Evolutionary conservation across 1,284 basidiomycete species (phyloP), one percentile per base, ranked within the genome.

Genomic region (Ceraceosorus guamensis): DNA sequence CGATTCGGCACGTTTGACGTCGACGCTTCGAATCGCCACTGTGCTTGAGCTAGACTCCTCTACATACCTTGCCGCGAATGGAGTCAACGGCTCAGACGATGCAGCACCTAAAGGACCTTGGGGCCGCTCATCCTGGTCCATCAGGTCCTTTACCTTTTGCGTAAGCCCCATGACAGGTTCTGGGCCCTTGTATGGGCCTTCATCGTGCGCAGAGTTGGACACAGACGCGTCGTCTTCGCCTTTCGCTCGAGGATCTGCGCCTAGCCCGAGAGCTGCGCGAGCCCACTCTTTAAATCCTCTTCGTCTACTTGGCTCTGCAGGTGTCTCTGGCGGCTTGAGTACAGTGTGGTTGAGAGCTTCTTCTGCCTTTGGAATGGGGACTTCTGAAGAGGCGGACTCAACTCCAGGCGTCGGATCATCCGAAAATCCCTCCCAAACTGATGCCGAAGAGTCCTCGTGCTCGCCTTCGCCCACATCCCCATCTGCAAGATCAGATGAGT

Each of bases 1-100:
- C 35, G 88, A 88, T 35, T 81, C 72, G 1, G 86, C 83, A 8
- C 93, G 83, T 32, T 79, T 79, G 39, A 97, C 82, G 0, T 78
- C 76, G n/a, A 91, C 81, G 45, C 81, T 78, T 62, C 82, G 84
- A 48, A 30, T 58, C 16, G 13, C 47, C 6, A 33, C 32, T 13
- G 7, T 32, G 10, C 11, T 56, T 18, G 44, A 13, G 1, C 50
- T 18, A 30, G 53, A 53, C 30, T 67, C 63, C 6, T 53, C 54
- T 37, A 60, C 63, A 46, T 60, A 59, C 13, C 47, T 58, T 30
- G 59, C 56, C 3, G 72, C 66, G 43, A 76, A 76, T 1, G 66
- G 49, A 6, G 72, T 68, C 18, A 52, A 32, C 5, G 57, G 53
- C 24, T 24, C 24, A 2, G 54, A 53, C 30, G 55, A 61, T 16